Evolutionary conservation across 2,329 filamentous ascomycete species (phyloP).

Genomic region (Cadophora gregata): DNA sequence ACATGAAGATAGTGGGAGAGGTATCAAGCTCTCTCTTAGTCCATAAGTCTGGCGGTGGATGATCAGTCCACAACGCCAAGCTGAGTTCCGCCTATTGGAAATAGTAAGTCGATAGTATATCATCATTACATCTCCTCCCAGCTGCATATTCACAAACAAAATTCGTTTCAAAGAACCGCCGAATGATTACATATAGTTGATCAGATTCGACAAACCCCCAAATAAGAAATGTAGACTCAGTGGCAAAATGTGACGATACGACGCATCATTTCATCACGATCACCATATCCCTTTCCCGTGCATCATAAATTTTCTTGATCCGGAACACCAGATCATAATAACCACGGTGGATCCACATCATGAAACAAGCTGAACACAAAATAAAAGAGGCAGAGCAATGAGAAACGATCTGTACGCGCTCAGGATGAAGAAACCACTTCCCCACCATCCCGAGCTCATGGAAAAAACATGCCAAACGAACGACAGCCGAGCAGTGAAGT

Average conservation of each 20-base stretch:
- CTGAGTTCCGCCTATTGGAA: too few relatives aligned
- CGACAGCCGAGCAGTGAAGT: neutral
- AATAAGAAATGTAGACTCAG: slow-evolving; percentile 2
- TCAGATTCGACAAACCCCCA: neutral
- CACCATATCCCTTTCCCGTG: neutral
- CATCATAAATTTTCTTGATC: neutral
- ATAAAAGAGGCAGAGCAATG: slow-evolving; percentile 2
- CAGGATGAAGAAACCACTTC: neutral
- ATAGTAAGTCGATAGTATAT: too few relatives aligned
- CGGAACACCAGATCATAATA: neutral
- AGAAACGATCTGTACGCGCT: slow-evolving; percentile 6
- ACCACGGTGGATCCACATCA: neutral
- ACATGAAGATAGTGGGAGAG: too few relatives aligned
- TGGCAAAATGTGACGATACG: neutral
- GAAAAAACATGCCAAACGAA: neutral
- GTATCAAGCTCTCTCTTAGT: too few relatives aligned
- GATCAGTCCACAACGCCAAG: neutral
- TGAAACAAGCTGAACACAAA: slow-evolving; percentile 6
- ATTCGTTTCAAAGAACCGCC: slow-evolving; percentile 3
- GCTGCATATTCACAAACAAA: slow-evolving; percentile 10
- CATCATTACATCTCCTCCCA: neutral
- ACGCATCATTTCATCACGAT: neutral
- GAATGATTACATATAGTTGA: neutral
- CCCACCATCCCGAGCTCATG: neutral
- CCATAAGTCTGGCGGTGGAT: neutral